Evolutionary conservation across 2,329 filamentous ascomycete species (phyloP).

Genomic region (Parafenestella ontariensis): DNA sequence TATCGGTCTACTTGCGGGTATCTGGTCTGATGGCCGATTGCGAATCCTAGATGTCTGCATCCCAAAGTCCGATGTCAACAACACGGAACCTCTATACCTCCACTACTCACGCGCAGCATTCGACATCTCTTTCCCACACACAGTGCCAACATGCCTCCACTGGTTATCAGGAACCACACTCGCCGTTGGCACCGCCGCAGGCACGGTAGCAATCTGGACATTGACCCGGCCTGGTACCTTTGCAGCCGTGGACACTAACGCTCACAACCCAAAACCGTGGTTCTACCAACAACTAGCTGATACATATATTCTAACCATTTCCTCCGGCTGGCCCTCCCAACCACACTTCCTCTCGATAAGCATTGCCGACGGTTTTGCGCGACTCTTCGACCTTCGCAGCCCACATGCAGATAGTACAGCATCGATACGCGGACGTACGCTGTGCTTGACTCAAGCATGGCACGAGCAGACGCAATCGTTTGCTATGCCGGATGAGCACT

Average conservation of each 20-base stretch:
- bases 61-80: conserved; percentile 11
- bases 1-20: conserved; percentile 62
- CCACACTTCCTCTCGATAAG: conserved; percentile 61
- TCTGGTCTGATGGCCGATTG: conserved; percentile 66
- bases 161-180: conserved; percentile 65
- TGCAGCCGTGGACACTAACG: background rate
- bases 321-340: conserved; percentile 61
- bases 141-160: conserved; percentile 62
- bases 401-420: conserved; percentile 53
- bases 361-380: conserved; percentile 62
- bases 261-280: conserved; percentile 45
- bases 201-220: conserved; percentile 63
- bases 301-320: conserved; percentile 57
- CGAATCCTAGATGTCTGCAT: conserved; percentile 60
- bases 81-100: conserved; percentile 39
- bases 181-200: conserved; percentile 63
- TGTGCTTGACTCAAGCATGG: conserved; percentile 59
- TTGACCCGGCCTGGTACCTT: conserved; percentile 49
- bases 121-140: conserved; percentile 57
- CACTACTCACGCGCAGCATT: conserved; percentile 58
- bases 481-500: conserved; percentile 62
- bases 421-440: conserved; percentile 59
- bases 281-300: conserved; percentile 54
- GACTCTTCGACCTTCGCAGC: conserved; percentile 62
- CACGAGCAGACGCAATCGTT: conserved; percentile 63